phyloP scores from a whole-genome alignment of 176 grass and related monocot genomes.

The Lolium multiflorum region DNA sequence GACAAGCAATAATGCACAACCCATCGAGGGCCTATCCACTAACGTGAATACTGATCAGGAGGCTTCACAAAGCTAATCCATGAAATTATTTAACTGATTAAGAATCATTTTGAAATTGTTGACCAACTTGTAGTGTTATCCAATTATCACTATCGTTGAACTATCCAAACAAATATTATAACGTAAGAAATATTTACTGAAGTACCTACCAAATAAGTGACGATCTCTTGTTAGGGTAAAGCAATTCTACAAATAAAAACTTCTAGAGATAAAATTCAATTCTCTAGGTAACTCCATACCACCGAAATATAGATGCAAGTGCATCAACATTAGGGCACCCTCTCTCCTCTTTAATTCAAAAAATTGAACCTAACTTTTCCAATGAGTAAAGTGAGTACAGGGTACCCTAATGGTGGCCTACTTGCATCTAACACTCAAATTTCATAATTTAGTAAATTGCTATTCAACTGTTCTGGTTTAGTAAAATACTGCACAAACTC shows the following conservation, averaged over 20 bases:
- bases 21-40: neutral
- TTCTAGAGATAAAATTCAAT: neutral
- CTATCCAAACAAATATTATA: constrained; percentile 29
- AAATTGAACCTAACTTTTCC: too few relatives aligned
- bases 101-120: constrained; percentile 22
- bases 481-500: constrained; percentile 18
- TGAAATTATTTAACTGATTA: neutral
- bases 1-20: constrained; percentile 16
- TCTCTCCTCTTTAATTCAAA: too few relatives aligned
- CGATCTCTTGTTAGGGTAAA: neutral
- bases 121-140: constrained; percentile 24
- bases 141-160: constrained; percentile 10
- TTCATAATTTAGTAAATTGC: neutral
- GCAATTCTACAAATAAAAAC: neutral
- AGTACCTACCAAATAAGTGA: neutral
- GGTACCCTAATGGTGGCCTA: too few relatives aligned
- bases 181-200: neutral
- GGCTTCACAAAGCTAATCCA: neutral
- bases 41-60: constrained; percentile 22
- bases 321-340: too few relatives aligned
- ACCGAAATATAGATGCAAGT: neutral
- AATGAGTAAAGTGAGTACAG: too few relatives aligned
- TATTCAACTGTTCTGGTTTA: constrained; percentile 21
- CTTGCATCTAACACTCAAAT: neutral
- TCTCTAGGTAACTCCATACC: constrained; percentile 4